These are phyloP conservation scores for Kickxella alabastrina DNA, from an alignment of 192 early-diverging fungal species.

Conservation along the genomic window DNA sequence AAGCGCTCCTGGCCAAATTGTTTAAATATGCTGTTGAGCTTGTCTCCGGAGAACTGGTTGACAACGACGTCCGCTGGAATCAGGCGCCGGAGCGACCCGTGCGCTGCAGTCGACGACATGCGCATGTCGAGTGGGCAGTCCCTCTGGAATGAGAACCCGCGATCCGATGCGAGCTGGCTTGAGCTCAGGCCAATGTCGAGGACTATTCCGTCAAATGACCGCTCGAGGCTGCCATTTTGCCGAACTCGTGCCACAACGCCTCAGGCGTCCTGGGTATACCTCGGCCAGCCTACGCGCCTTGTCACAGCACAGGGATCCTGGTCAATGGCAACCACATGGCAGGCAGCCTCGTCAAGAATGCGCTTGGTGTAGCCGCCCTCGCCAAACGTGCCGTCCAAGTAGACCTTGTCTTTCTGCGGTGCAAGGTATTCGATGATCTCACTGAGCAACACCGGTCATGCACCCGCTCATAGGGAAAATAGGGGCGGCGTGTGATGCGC, in stretches of 20 bases:
- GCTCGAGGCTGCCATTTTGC: slow-evolving; percentile 41
- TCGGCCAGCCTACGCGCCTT: slow-evolving; percentile 52
- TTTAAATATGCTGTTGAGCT: slow-evolving; percentile 61
- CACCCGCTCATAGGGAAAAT: slow-evolving; percentile 14
- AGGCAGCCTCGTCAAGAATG: slow-evolving; percentile 58
- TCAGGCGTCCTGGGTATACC: slow-evolving; percentile 51
- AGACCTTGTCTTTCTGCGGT: slow-evolving; percentile 45
- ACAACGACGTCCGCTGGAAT: slow-evolving; percentile 63
- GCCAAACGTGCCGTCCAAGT: slow-evolving; percentile 72
- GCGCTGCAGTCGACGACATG: slow-evolving; percentile 47
- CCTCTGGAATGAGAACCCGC: slow-evolving; percentile 67
- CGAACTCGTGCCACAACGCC: slow-evolving; percentile 60
- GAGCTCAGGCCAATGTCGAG: slow-evolving; percentile 75
- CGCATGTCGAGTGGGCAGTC: slow-evolving; percentile 77
- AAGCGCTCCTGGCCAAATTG: slow-evolving; percentile 65
- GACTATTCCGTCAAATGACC: slow-evolving; percentile 62
- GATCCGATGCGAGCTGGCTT: slow-evolving; percentile 60
- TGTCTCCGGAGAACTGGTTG: slow-evolving; percentile 59
- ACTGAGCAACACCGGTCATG: slow-evolving; percentile 54
- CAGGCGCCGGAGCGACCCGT: slow-evolving; percentile 23
- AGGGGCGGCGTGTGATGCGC: neutral
- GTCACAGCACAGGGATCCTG: slow-evolving; percentile 66
- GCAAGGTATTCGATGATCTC: slow-evolving; percentile 45
- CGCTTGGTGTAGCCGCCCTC: slow-evolving; percentile 67
- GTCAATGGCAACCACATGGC: slow-evolving; percentile 66